These are phyloP conservation scores for Eucalyptus guilfoylei DNA, from an alignment of 345 rosid species.

Conservation along the genomic window DNA sequence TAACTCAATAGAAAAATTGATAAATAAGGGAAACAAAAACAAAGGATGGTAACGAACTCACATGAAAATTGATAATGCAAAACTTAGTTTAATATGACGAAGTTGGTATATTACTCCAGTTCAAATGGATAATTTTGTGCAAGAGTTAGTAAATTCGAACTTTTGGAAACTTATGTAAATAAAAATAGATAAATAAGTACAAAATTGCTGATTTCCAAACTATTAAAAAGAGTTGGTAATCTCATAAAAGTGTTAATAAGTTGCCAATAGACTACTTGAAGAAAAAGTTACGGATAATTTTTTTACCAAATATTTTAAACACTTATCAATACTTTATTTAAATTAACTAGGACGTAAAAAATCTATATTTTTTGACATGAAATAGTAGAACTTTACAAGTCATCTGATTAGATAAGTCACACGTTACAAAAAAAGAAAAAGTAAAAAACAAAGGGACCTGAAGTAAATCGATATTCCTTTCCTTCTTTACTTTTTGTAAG, in stretches of 20 bases:
- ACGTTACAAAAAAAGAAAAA: not conserved
- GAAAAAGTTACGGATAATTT: not conserved
- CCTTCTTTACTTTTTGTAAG: not conserved
- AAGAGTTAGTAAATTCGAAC: not conserved
- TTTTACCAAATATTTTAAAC: not conserved
- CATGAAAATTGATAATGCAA: not conserved
- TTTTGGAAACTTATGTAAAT: not conserved
- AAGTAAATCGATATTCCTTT: not conserved
- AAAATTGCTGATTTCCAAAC: not conserved
- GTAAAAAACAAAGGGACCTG: not conserved
- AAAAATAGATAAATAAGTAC: not conserved
- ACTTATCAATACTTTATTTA: not conserved
- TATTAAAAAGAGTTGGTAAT: not conserved
- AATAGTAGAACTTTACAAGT: not conserved
- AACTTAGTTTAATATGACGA: not conserved
- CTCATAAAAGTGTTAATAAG: not conserved
- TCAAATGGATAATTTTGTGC: not conserved
- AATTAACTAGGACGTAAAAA: not conserved
- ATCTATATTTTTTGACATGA: not conserved
- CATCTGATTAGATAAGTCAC: not conserved
- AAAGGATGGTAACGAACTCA: not conserved
- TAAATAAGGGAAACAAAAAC: not conserved
- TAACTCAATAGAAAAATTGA: not conserved
- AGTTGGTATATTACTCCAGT: not conserved
- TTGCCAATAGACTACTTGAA: not conserved